These are phyloP conservation scores for Cryptomeria japonica DNA, from an alignment of 75 land plant genomes.

Conservation along the genomic window DNA sequence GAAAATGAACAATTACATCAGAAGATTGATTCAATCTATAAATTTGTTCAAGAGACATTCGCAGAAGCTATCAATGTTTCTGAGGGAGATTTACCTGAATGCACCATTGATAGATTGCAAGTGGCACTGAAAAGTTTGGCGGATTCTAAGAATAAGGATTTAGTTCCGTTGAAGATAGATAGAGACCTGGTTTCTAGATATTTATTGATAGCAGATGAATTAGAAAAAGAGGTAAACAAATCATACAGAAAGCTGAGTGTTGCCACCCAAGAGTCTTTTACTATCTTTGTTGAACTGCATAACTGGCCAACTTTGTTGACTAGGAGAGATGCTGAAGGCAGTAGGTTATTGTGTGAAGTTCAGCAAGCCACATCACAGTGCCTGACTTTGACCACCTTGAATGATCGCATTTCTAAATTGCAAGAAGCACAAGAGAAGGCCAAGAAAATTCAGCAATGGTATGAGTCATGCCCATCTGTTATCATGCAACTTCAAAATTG, in stretches of 20 bases:
- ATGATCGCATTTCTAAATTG: not conserved
- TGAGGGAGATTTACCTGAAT: not conserved
- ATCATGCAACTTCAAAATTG: not conserved
- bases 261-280: not conserved
- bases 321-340: not conserved
- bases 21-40: not conserved
- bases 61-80: not conserved
- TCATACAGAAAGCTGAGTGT: not conserved
- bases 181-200: not conserved
- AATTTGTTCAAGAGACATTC: not conserved
- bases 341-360: not conserved
- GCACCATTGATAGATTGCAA: not conserved
- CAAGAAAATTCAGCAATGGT: not conserved
- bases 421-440: not conserved
- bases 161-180: not conserved
- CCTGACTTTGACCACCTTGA: not conserved
- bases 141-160: not conserved
- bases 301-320: not conserved
- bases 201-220: not conserved
- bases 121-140: constrained; percentile 1
- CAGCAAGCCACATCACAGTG: not conserved
- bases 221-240: not conserved
- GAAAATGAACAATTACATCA: constrained; percentile 2
- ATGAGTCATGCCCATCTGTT: not conserved
- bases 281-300: not conserved